Conservation (phyloP, 495 filamentous ascomycete genomes). For the Annulohypoxylon maeteangense region DNA sequence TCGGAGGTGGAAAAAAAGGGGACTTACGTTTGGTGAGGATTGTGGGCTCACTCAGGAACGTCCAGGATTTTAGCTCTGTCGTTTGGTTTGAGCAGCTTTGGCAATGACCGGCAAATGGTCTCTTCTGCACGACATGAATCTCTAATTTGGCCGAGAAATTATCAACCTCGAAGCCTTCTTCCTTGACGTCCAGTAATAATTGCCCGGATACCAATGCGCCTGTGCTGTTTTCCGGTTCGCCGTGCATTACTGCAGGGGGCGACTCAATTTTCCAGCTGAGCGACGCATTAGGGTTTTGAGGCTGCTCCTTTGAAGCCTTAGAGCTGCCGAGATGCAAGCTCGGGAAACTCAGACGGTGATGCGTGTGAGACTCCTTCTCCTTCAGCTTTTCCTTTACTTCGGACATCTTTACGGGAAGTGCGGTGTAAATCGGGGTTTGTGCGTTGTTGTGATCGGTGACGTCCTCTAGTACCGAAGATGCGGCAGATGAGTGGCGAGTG, state of each 20-base stretch:
- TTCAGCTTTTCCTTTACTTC: slow-evolving; percentile 51
- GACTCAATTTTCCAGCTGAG: slow-evolving; percentile 87
- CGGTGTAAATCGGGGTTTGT: slow-evolving; percentile 31
- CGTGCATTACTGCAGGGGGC: slow-evolving; percentile 87
- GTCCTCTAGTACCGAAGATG: slow-evolving; percentile 49
- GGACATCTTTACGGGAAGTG: slow-evolving; percentile 48
- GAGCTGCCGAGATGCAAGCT: slow-evolving; percentile 56
- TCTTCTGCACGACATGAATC: slow-evolving; percentile 75
- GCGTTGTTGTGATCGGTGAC: slow-evolving; percentile 42
- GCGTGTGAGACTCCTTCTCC: slow-evolving; percentile 55
- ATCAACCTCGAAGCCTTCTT: slow-evolving; percentile 72
- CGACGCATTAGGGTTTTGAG: slow-evolving; percentile 58
- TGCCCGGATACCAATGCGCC: slow-evolving; percentile 91
- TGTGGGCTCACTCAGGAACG: slow-evolving; percentile 75
- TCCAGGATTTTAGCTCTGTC: slow-evolving; percentile 81
- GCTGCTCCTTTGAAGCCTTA: slow-evolving; percentile 57
- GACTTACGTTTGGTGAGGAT: slow-evolving; percentile 67
- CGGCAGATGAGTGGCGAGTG: slow-evolving; percentile 48
- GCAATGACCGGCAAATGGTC: slow-evolving; percentile 82
- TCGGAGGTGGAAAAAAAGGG: background rate
- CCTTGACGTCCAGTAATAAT: slow-evolving; percentile 74
- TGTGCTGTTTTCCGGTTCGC: slow-evolving; percentile 75
- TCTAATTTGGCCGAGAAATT: slow-evolving; percentile 75
- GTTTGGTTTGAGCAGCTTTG: slow-evolving; percentile 73
- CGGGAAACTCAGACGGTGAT: slow-evolving; percentile 61